Evolutionary conservation across 768 basidiomycete species (phyloP), one percentile per base, ranked within the genome.

Genomic region (Auricularia auricula-judae): DNA sequence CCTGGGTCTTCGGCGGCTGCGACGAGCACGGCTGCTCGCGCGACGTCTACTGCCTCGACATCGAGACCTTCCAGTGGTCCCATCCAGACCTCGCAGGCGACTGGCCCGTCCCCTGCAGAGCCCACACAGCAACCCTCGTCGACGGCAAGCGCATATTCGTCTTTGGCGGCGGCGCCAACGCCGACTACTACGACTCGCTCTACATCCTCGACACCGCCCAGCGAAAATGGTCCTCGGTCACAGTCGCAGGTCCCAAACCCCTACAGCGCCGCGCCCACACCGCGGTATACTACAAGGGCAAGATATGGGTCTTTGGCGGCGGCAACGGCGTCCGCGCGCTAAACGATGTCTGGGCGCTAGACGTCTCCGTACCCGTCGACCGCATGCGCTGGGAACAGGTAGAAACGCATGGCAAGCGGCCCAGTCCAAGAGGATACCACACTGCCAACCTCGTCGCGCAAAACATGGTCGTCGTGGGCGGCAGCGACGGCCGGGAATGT

Each of bases 1-100:
- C 88, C 0, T 98, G 93, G 91, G 70, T 95, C 35, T 88, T 95
- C 69, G 93, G 93, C 8, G 94, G 93, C 2, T 92, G 90, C 67
- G 93, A 95, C 67, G 89, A 89, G 65, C 83, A 82, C 70, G 86
- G 84, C 16, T 86, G 84, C 65, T 85, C 82, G 74, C 82, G 80
- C 68, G 90, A 93, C 63, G 80, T 93, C 2, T 91, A 88, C 69
- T 91, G 86, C 68, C 92, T 94, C 68, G 92, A 96, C 72, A 89
- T 83, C 1, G 91, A 94, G 73, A 92, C 89, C 29, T 89, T 95
- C 84, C 86, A 89, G 72, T 96, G 94, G 94, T 82, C 85, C 1
- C 85, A 86, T 66, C 86, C 91, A 0, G 84, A 89, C 18, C 86
- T 85, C 21, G 68, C 80, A 3, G 94, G 94, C n/a, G 87, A 91